Base-by-base conservation (phyloP, 805 yeast species). In the Zygotorulaspora sp. region DNA sequence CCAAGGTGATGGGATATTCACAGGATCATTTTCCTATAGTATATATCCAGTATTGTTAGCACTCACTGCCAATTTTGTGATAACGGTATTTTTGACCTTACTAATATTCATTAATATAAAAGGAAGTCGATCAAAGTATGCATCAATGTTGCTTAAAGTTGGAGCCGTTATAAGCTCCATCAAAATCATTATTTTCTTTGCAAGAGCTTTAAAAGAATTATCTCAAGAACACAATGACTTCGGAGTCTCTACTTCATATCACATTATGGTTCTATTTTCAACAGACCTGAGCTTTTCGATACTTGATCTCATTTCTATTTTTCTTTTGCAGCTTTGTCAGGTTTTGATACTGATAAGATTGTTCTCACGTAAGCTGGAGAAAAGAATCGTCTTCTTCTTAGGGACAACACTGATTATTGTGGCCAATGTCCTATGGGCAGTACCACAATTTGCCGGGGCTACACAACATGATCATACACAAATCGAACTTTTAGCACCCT, bases 351-450 rank as follows among this genome's bases (percentile, higher is more conserved):
- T 80, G 4, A 79, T 78, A 74, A 66, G 87, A 37, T 57, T 82
- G 19, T 83, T 83, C 49, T 73, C 75, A 37, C 66, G 94, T 35
- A 80, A 73, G 30, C 72, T 72, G 40, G 95, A 85, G 57, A 80
- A 79, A 51, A 66, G 86, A 38, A 62, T 77, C 22, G 70, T 81
- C 5, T 72, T 83, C 30, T 62, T 72, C 33, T 62, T 75, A 14
- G 94, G 95, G 1, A 62, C 74, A 0, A 41, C 69, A 1, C 61
- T 82, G 3, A 67, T 79, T 2, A 36, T 74, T 1, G 57, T 74
- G 5, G 71, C 87, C 1, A 87, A 83, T 53, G 66, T 74, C 1
- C 66, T 83, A 4, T 83, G 89, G 87, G 85, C 79, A 0, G 68
- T 81, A 1, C 71, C 88, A 1, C 46, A 51, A 2, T 54, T 58